phyloP scores from a whole-genome alignment of 176 grass and related monocot species.

The Zea mays region Zm-B73-REFERENCE-NAM-5.0 NC_050103.1:100884501-100885000 shows the following conservation, averaged over 20 bases:
- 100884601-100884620: neutral
- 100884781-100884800: neutral
- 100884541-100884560: neutral
- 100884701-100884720: slow-evolving; percentile 86
- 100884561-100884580: neutral
- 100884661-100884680: slow-evolving; percentile 87
- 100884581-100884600: neutral
- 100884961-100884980: neutral
- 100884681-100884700: slow-evolving; percentile 88
- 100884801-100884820: neutral
- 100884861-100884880: neutral
- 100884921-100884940: neutral
- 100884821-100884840: neutral
- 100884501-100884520: neutral
- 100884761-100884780: neutral
- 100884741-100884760: slow-evolving; percentile 88
- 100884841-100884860: neutral
- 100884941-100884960: neutral
- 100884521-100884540: neutral
- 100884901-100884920: neutral
- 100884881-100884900: neutral
- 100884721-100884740: slow-evolving; percentile 89
- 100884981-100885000: neutral
- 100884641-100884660: slow-evolving; percentile 80
- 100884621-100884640: slow-evolving; percentile 64